Conservation (phyloP, 163 green algal species). For the Dunaliella salina region DNA sequence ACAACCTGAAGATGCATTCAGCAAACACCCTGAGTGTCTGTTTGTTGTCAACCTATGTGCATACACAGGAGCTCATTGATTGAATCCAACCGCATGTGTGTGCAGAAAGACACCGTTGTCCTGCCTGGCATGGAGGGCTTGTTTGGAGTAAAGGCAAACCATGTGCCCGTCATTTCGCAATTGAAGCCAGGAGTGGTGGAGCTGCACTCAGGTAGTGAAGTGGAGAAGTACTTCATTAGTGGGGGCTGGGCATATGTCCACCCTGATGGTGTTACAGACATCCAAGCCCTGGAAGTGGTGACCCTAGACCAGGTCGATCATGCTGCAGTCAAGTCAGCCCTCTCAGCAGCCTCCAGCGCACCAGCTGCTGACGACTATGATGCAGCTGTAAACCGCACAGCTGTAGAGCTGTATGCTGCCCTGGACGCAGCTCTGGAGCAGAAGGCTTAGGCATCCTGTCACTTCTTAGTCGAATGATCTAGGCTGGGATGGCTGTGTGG, state of each 20-base stretch:
- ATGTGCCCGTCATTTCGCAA: conserved; percentile 95
- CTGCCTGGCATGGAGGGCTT: conserved; percentile 89
- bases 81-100: not conserved
- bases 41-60: not conserved
- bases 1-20: not conserved
- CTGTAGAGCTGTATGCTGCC: conserved; percentile 93
- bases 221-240: conserved; percentile 90
- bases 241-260: conserved; percentile 97
- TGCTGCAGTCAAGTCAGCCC: conserved; percentile 73
- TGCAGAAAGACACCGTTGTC: conserved; percentile 82
- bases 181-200: conserved; percentile 89
- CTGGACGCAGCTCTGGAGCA: conserved; percentile 78
- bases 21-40: not conserved
- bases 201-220: conserved; percentile 83
- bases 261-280: conserved; percentile 84
- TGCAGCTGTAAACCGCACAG: conserved; percentile 83
- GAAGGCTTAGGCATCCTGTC: conserved; percentile 22
- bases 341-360: conserved; percentile 56
- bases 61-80: not conserved
- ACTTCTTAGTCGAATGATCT: not conserved
- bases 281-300: conserved; percentile 90
- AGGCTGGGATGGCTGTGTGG: not conserved
- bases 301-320: conserved; percentile 84
- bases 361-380: conserved; percentile 83
- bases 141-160: conserved; percentile 96